Conservation (phyloP, 2,329 filamentous ascomycete genomes). For the Pochonia chlamydosporia region DNA sequence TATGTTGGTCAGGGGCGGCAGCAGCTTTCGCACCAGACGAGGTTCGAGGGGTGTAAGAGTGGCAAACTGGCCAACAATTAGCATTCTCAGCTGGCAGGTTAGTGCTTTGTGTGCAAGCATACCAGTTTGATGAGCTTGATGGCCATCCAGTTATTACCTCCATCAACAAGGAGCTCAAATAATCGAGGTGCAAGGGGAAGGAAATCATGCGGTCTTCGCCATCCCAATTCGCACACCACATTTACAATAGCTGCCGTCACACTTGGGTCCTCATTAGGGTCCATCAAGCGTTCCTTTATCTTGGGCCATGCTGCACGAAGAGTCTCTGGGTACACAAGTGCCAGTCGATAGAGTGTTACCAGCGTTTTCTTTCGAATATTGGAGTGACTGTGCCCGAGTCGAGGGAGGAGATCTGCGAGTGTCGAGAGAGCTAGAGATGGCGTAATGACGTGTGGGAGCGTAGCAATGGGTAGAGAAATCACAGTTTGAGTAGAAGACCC, state of each 20-base stretch:
- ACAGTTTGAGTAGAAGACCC: slow-evolving; percentile 65
- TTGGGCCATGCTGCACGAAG: slow-evolving; percentile 92
- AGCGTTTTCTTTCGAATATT: slow-evolving; percentile 92
- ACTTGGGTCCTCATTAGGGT: slow-evolving; percentile 82
- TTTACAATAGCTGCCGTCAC: slow-evolving; percentile 96
- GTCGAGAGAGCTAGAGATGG: slow-evolving; percentile 87
- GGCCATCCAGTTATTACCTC: slow-evolving; percentile 98
- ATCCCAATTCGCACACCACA: slow-evolving; percentile 91
- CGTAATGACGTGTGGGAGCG: slow-evolving; percentile 92
- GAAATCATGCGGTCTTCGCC: slow-evolving; percentile 90
- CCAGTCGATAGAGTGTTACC: slow-evolving; percentile 87
- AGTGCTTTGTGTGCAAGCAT: slow-evolving; percentile 4
- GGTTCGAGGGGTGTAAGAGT: slow-evolving; percentile 90
- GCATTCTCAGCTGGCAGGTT: background rate
- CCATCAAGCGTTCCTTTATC: slow-evolving; percentile 89
- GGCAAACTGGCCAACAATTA: slow-evolving; percentile 64
- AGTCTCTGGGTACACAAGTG: slow-evolving; percentile 94
- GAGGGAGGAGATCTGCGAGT: slow-evolving; percentile 77
- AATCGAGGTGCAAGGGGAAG: slow-evolving; percentile 83
- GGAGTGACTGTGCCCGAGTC: slow-evolving; percentile 79
- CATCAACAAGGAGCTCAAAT: slow-evolving; percentile 86
- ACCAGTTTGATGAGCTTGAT: slow-evolving; percentile 98
- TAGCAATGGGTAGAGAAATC: slow-evolving; percentile 79
- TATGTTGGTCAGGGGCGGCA: slow-evolving; percentile 85
- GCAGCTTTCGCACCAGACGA: slow-evolving; percentile 80